phyloP scores from a whole-genome alignment of 2,329 filamentous ascomycete species.

The Celoporthe dispersa region DNA sequence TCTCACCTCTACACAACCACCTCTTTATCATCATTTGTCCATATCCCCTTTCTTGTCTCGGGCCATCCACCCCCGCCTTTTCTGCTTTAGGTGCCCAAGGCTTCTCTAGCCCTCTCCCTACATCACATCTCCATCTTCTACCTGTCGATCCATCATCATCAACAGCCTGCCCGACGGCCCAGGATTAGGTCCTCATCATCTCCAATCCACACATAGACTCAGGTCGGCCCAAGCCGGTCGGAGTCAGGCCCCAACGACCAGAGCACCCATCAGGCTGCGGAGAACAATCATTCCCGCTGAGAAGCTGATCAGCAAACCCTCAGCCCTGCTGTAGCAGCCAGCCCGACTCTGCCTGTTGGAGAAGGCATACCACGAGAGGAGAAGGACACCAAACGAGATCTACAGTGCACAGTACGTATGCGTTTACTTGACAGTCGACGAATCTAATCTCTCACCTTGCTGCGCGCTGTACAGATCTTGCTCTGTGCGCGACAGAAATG shows the following conservation, averaged over 20 bases:
- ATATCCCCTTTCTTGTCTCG: constrained; percentile 6
- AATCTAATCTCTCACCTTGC: not conserved
- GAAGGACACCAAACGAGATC: constrained; percentile 9
- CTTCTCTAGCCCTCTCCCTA: constrained; percentile 4
- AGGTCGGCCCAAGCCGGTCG: not conserved
- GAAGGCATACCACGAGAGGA: constrained; percentile 18
- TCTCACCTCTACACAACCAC: not conserved
- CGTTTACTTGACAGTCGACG: not conserved
- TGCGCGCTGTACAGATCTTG: not conserved
- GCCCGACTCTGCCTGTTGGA: constrained; percentile 20
- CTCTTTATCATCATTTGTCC: not conserved
- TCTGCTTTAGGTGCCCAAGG: constrained; percentile 5
- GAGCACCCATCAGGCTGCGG: constrained; percentile 12
- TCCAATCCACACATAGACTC: constrained; percentile 16
- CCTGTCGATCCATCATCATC: constrained; percentile 16
- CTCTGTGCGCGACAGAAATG: constrained; percentile 1
- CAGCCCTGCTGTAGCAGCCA: not conserved
- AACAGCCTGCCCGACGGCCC: constrained; percentile 5
- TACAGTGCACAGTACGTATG: constrained; percentile 21
- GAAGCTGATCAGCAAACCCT: not conserved
- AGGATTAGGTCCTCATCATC: constrained; percentile 5
- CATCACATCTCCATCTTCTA: constrained; percentile 13
- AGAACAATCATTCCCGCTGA: not conserved
- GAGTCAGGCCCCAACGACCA: constrained; percentile 5
- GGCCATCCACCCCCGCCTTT: constrained; percentile 7